These are phyloP conservation scores for Fraxinus velutina DNA, from an alignment of 305 asterid species.

Conservation along the genomic window DNA sequence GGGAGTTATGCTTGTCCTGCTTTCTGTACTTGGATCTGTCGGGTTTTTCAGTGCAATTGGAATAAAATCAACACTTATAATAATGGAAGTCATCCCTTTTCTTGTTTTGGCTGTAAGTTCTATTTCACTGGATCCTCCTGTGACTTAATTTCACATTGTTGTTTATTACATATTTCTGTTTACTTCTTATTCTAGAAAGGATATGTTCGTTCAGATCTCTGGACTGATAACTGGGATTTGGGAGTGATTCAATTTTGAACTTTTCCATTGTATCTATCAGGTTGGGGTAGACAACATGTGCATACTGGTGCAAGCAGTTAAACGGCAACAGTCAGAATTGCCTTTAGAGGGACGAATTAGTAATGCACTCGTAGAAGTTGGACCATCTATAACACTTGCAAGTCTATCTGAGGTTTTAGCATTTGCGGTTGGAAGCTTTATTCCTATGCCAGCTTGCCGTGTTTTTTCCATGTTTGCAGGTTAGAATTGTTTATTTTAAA, in stretches of 20 bases:
- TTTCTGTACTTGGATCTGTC: slow-evolving; percentile 96
- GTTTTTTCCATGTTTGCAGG: slow-evolving; percentile 99
- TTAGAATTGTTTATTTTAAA: slow-evolving; percentile 27
- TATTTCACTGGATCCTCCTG: slow-evolving; percentile 11
- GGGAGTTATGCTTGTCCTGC: slow-evolving; percentile 96
- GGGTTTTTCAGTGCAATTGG: slow-evolving; percentile 96
- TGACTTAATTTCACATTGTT: neutral
- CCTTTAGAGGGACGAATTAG: slow-evolving; percentile 95
- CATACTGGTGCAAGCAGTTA: slow-evolving; percentile 95
- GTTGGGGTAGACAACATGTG: slow-evolving; percentile 99
- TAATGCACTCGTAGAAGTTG: slow-evolving; percentile 97
- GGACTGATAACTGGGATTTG: neutral
- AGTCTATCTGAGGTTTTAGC: slow-evolving; percentile 95
- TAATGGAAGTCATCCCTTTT: slow-evolving; percentile 99
- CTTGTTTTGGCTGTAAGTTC: slow-evolving; percentile 95
- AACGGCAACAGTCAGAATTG: slow-evolving; percentile 85
- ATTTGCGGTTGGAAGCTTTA: slow-evolving; percentile 98
- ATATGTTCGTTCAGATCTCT: neutral
- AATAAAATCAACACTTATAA: slow-evolving; percentile 89
- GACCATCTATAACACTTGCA: slow-evolving; percentile 97
- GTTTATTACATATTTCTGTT: neutral
- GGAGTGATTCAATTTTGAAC: neutral
- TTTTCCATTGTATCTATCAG: slow-evolving; percentile 41
- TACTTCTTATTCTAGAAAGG: neutral
- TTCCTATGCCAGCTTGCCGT: slow-evolving; percentile 98